Conservation (phyloP, 2,329 filamentous ascomycete genomes). For the Dactylellina parvicollis region DNA sequence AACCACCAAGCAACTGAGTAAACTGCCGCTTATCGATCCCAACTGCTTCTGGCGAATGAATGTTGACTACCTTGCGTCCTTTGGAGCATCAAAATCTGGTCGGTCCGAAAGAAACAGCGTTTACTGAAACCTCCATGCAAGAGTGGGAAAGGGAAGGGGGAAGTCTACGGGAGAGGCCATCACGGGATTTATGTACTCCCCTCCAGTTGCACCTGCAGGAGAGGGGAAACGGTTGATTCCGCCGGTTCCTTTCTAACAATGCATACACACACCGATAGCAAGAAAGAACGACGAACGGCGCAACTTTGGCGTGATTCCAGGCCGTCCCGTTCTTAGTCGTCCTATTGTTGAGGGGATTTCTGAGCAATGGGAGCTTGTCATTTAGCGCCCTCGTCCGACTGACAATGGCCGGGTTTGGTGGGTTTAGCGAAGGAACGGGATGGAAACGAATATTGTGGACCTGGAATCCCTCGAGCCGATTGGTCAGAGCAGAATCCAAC, state of each 20-base stretch:
- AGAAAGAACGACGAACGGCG: neutral
- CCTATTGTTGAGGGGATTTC: slow-evolving; percentile 30
- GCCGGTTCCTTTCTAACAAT: neutral
- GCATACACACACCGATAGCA: no score
- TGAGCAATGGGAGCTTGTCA: slow-evolving; percentile 25
- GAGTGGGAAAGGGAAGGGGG: slow-evolving; percentile 1
- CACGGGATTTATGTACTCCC: slow-evolving; percentile 41
- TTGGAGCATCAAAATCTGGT: neutral
- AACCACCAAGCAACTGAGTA: no score
- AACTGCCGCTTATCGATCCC: slow-evolving; percentile 34
- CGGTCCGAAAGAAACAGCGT: slow-evolving; percentile 22
- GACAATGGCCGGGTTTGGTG: neutral
- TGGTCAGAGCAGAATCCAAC: neutral
- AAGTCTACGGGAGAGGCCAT: slow-evolving; percentile 7
- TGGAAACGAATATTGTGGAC: no score
- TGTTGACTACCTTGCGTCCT: neutral
- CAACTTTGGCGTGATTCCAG: slow-evolving; percentile 24
- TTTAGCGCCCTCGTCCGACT: slow-evolving; percentile 37
- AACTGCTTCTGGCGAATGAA: neutral
- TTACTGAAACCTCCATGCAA: slow-evolving; percentile 45
- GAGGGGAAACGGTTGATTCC: neutral
- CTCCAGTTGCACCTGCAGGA: slow-evolving; percentile 1
- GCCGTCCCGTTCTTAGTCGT: slow-evolving; percentile 6
- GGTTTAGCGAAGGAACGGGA: no score
- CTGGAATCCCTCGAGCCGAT: neutral